Evolutionary conservation across 169 alveolate species (phyloP).

Genomic region (Cystoisospora suis): DNA sequence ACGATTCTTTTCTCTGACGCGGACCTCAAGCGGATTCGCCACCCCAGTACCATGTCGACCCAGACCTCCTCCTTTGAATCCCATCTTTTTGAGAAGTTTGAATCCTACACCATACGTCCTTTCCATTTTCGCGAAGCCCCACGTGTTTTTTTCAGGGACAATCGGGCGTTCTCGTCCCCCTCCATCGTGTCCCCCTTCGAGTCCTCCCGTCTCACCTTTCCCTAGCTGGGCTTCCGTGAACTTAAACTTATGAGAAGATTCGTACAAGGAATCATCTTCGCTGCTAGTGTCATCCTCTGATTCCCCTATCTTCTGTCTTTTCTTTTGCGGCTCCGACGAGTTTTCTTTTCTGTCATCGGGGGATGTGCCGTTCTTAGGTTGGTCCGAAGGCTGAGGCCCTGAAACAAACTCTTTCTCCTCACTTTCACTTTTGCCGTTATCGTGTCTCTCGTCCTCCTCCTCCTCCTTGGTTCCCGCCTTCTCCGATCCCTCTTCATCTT

Average conservation of each 20-base stretch:
- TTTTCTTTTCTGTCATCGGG: too few species aligned
- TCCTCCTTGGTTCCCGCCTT: not conserved
- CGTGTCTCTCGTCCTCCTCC: not conserved
- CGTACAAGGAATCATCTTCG: too few species aligned
- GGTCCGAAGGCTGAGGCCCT: too few species aligned
- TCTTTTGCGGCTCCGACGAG: too few species aligned
- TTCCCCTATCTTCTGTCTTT: too few species aligned
- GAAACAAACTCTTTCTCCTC: too few species aligned
- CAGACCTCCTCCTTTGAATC: slow-evolving; percentile 68
- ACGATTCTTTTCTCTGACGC: slow-evolving; percentile 52
- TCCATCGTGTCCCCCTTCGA: not conserved
- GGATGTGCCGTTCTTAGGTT: too few species aligned
- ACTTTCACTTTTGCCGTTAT: not conserved
- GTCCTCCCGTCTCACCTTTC: not conserved
- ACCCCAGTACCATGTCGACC: slow-evolving; percentile 66
- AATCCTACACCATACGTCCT: slow-evolving; percentile 64
- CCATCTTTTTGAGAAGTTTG: slow-evolving; percentile 64
- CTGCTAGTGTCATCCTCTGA: too few species aligned
- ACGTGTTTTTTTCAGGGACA: not conserved
- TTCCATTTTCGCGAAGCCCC: slow-evolving; percentile 47
- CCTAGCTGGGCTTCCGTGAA: slow-evolving; percentile 31
- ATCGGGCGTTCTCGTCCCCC: not conserved
- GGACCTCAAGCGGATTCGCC: slow-evolving; percentile 66
- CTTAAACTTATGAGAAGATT: too few species aligned
- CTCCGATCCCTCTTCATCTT: not conserved